Evolutionary conservation across 2,329 filamentous ascomycete species (phyloP), one percentile per base, ranked within the genome.

Genomic region (Neobulgaria alba): DNA sequence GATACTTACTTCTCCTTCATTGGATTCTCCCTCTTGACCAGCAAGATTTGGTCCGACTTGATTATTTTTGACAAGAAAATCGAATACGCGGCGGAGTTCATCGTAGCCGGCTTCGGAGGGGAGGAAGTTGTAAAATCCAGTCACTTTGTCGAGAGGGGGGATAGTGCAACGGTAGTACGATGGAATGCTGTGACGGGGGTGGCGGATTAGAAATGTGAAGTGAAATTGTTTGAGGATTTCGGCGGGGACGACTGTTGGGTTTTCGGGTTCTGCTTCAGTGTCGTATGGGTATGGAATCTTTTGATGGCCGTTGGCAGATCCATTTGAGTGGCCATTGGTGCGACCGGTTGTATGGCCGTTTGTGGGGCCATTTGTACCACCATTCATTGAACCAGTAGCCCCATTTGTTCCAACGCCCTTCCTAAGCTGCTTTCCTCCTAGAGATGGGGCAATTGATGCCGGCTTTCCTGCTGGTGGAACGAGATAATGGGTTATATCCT

Each of bases 131-230:
- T 82, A 71, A 68, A 93, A 96, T 5, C 87, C 86, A 0, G 90
- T 96, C 47, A 86, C 66, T 34, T 82, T 69, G 57, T 84, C 79
- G 42, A 95, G 72, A 0, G 92, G 92, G 10, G 92, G 89, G 39
- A 95, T 75, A 36, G 86, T 94, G 73, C 90, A 96, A 53, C 90
- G 83, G 72, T 83, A 95, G 69, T 90, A 96, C 34, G 86, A 94
- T 5, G 92, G 92, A 50, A 96, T 89, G 55, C 85, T 84, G 59
- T 79, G 79, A 55, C 86, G 79, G n/a, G 92, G 92, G 62, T 96
- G 88, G 42, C 92, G 89, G 69, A 98, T 96, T 49, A 96, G 74
- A 66, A 98, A 96, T 16, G 89, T 86, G 67, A 90, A 96, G 64
- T 95, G 88, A 66, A 94, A 96, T 51, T 78, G 72, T 57, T 78